Evolutionary conservation across 495 filamentous ascomycete genomes (phyloP).

Genomic region (Jackrogersella multiformis): DNA sequence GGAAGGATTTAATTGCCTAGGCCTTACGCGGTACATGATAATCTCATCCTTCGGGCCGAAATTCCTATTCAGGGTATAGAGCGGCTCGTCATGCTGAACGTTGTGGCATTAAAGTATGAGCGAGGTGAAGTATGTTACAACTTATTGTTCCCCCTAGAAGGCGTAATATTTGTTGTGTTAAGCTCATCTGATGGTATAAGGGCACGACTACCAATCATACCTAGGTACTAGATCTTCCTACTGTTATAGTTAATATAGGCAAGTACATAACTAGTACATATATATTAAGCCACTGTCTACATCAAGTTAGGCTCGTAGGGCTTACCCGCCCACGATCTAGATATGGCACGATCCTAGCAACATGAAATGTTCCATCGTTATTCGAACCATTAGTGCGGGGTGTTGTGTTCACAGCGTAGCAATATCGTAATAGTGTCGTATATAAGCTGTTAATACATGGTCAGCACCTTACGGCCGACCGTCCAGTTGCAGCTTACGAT

Average conservation of each 20-base stretch:
- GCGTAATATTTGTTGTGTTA: neutral
- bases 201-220: neutral
- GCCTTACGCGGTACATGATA: neutral
- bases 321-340: neutral
- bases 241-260: too few species aligned
- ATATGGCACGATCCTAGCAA: neutral
- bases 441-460: neutral
- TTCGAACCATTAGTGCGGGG: neutral
- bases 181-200: neutral
- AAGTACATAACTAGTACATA: too few species aligned
- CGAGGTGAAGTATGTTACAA: neutral
- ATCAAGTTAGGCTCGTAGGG: neutral
- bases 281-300: neutral
- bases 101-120: conserved; percentile 6
- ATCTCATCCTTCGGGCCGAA: conserved; percentile 25
- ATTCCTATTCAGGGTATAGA: conserved; percentile 13
- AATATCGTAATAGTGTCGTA: neutral
- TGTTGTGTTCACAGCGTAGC: neutral
- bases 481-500: conserved; percentile 4
- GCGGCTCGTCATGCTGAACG: conserved; percentile 1
- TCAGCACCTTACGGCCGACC: conserved; percentile 11
- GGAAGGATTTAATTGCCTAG: conserved; percentile 6
- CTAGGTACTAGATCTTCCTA: too few species aligned
- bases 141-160: neutral
- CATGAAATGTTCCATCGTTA: neutral